These are phyloP conservation scores for Botrytis tulipae DNA, from an alignment of 2,329 filamentous ascomycete species.

Conservation along the genomic window DNA sequence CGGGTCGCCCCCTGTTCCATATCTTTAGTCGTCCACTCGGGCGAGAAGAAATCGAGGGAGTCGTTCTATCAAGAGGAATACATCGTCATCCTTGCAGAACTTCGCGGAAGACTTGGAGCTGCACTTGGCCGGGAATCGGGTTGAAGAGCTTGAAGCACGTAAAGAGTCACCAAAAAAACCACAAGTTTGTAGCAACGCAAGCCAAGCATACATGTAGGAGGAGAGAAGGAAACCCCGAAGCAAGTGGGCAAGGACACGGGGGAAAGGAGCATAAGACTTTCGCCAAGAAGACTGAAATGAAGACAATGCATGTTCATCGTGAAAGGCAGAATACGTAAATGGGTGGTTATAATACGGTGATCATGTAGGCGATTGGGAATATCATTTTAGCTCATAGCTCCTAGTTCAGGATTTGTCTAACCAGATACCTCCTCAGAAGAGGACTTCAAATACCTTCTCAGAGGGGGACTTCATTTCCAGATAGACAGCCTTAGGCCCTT, in stretches of 20 bases:
- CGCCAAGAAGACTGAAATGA: neutral
- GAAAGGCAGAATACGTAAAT: neutral
- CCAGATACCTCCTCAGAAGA: constrained; percentile 15
- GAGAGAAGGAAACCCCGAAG: neutral
- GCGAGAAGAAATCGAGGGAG: neutral
- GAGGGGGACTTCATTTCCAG: constrained; percentile 11
- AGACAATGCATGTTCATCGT: neutral
- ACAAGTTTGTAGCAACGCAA: neutral
- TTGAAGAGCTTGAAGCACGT: neutral
- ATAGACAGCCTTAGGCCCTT: constrained; percentile 13
- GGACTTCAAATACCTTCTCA: constrained; percentile 18
- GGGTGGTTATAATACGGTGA: neutral
- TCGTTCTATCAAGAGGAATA: constrained; percentile 20
- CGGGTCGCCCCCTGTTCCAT: neutral
- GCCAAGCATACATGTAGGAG: neutral
- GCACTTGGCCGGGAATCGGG: constrained; percentile 16
- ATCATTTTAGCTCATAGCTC: constrained; percentile 20
- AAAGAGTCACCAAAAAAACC: neutral
- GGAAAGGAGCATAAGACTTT: neutral
- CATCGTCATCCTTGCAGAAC: constrained; percentile 12
- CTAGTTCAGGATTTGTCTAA: constrained; percentile 8
- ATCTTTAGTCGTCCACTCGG: constrained; percentile 20
- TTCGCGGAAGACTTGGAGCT: constrained; percentile 14
- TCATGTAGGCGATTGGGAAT: constrained; percentile 9
- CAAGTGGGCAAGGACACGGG: neutral